Base-by-base conservation (phyloP, 2,329 filamentous ascomycete genomes). In the Stemphylium beticola region DNA sequence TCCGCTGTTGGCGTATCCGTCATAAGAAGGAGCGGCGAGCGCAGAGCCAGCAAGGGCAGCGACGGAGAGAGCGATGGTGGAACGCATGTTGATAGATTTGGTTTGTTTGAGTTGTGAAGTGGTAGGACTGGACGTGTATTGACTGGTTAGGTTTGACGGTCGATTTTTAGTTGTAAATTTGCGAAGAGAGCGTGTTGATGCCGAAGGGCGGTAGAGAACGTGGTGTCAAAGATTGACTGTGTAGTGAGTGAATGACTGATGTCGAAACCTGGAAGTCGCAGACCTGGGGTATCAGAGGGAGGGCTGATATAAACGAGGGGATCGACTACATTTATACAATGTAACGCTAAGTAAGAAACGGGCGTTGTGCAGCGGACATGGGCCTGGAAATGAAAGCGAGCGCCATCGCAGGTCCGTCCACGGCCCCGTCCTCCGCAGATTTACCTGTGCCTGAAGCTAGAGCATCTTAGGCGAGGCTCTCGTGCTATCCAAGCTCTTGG, bases 191-290 rank as follows among this genome's bases (percentile, higher is more conserved):
- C 67, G 58, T 53, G 48, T 61, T 60, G 42, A 45, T 65, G 66
- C 67, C 67, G 61, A 62, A 64, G 60, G 67, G 65, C 63, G 62
- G 60, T 68, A 71, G 67, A 49, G 68, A 71, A 55, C 57, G 68
- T 69, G 64, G 44, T 63, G 61, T 67, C 64, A 71, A 64, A 64
- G 61, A 69, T 55, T 69, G 67, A 72, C 66, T 57, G 44, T 57
- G 44, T 44, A 53, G 55, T 62, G 61, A 67, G 60, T 55, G 64
- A 69, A 64, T 63, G 66, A 64, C 54, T 62, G 62, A 58, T 58
- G 57, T 65, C 63, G 66, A 60, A 68, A 69, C 65, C 68, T 71
- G 66, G 67, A 69, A 71, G 68, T 72, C 69, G 65, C 69, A 72
- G 66, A 71, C 68, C 68, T 71, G 66, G 42, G 40, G 45, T 48